Conservation (phyloP, 2,329 filamentous ascomycete genomes). For the Penicillium sp. region DNA sequence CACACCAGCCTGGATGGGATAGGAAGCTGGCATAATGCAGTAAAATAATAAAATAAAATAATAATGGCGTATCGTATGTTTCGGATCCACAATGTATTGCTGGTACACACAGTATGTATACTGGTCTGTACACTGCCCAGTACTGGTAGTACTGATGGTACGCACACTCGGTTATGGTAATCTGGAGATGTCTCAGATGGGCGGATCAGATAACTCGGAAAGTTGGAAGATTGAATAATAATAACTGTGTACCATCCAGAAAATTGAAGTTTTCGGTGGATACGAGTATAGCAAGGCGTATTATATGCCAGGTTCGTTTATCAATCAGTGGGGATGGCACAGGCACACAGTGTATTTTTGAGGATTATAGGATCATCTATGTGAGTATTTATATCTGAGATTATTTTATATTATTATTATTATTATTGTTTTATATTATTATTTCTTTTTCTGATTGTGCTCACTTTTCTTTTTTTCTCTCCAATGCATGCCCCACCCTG, state of each 20-base stretch:
- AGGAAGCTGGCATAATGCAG: no score
- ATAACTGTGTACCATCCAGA: no score
- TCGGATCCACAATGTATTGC: not conserved
- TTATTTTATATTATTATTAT: not conserved
- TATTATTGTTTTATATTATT: not conserved
- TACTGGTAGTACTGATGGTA: not conserved
- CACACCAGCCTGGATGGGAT: no score
- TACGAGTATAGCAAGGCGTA: conserved; percentile 8
- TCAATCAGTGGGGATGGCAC: conserved; percentile 35
- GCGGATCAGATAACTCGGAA: conserved; percentile 30
- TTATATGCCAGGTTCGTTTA: conserved; percentile 22
- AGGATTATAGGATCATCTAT: no score
- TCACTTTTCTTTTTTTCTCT: no score
- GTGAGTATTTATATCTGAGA: no score
- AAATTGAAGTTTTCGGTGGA: conserved; percentile 12
- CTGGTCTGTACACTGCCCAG: no score
- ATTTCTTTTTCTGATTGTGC: not conserved
- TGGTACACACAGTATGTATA: conserved; percentile 1
- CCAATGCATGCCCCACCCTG: conserved; percentile 1
- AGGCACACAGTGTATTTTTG: no score
- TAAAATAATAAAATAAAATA: no score
- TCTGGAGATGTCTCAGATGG: not conserved
- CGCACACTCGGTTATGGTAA: not conserved
- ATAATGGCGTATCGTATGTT: conserved; percentile 19
- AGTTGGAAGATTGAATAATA: no score